phyloP scores from a whole-genome alignment of 768 basidiomycete species.

The Grammothele lineata region DNA sequence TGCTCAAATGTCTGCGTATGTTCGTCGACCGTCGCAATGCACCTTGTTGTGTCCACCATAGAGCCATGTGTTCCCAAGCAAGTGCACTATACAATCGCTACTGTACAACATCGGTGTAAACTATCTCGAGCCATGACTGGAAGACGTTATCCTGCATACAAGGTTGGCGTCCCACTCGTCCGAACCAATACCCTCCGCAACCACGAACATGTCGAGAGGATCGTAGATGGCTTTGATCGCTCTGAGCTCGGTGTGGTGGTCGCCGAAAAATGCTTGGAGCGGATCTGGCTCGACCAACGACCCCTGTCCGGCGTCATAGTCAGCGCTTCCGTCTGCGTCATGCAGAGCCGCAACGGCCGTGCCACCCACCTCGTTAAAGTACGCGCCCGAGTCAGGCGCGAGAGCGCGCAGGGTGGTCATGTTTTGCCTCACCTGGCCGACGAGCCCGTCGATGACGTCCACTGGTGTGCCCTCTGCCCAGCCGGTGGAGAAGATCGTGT shows the following conservation, averaged over 20 bases:
- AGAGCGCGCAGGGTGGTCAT: constrained; percentile 29
- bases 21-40: constrained; percentile 18
- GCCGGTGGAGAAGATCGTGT: constrained; percentile 21
- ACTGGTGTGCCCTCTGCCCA: constrained; percentile 21
- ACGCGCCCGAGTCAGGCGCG: constrained; percentile 33
- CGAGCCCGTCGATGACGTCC: constrained; percentile 14
- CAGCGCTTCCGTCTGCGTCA: neutral
- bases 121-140: too few species aligned
- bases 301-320: constrained; percentile 28
- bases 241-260: constrained; percentile 37
- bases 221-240: constrained; percentile 44
- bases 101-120: too few species aligned
- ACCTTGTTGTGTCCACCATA: constrained; percentile 10
- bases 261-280: constrained; percentile 43
- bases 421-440: constrained; percentile 16
- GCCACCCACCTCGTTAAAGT: constrained; percentile 48
- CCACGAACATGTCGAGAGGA: constrained; percentile 40
- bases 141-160: too few species aligned
- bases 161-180: constrained; percentile 42
- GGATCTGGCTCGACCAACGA: constrained; percentile 39
- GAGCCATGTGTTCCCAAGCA: too few species aligned
- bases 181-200: constrained; percentile 43
- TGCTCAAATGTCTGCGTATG: constrained; percentile 20
- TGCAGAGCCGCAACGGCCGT: too few species aligned
- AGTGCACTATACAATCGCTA: too few species aligned